Evolutionary conservation across 78 protist genomes (phyloP).

Genomic region (Chrysochromulina parva): DNA sequence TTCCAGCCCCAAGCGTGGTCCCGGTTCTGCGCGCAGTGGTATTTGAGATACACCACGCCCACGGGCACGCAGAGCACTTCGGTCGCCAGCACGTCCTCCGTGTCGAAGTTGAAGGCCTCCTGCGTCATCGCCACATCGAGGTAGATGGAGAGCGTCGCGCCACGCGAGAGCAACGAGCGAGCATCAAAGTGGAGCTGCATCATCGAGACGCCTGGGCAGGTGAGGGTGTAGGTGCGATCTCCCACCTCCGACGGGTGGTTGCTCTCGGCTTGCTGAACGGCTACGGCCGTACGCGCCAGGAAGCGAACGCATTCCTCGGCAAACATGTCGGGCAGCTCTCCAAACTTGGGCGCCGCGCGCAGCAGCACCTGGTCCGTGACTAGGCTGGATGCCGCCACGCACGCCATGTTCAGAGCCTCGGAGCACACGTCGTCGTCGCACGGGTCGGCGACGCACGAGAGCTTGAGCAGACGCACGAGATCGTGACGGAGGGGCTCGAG

Average conservation of each 20-base stretch:
- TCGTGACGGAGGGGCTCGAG: neutral
- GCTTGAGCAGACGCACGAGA: neutral
- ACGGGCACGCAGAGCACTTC: neutral
- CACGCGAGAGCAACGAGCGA: neutral
- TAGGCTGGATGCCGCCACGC: too few relatives aligned
- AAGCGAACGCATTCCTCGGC: neutral
- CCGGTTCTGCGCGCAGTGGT: neutral
- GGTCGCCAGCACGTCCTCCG: neutral
- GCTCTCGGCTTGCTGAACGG: neutral
- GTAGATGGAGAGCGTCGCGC: neutral
- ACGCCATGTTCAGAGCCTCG: too few relatives aligned
- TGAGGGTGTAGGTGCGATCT: neutral
- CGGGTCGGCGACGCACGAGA: neutral
- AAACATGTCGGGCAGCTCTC: neutral
- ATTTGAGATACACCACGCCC: neutral
- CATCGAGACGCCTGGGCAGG: neutral
- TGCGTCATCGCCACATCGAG: neutral
- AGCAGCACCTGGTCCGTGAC: neutral
- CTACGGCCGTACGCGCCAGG: neutral
- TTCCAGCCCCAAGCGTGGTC: constrained; percentile 16
- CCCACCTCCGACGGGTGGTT: neutral
- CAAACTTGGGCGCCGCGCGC: neutral
- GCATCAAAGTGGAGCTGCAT: neutral
- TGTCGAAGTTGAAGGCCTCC: neutral
- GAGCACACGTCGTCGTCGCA: too few relatives aligned